Evolutionary conservation across 2,329 filamentous ascomycete species (phyloP), one percentile per base, ranked within the genome.

Genomic region (Stagonosporopsis tanaceti): DNA sequence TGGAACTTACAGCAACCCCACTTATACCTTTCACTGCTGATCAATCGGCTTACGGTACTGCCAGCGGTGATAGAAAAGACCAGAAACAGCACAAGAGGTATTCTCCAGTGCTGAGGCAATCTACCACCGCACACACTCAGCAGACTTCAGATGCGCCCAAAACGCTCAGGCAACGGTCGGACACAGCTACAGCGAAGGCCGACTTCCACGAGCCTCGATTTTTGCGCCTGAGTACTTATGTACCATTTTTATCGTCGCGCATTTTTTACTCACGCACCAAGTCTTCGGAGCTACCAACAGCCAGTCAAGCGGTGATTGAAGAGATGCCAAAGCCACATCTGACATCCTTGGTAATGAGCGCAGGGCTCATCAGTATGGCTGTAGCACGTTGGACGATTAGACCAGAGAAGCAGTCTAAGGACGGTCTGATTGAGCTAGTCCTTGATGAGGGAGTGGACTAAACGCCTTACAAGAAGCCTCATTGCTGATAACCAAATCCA

Each of bases 351-450:
- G 70, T 67, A 1, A 75, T 75, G 73, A 70, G 65, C 12, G 67
- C 71, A 27, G 73, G 72, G 1, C 62, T 74, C n/a, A 57, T 75
- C 7, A 64, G 71, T n/a, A 71, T 75, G 72, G 69, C 69, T 2
- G 61, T 63, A 27, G 64, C 65, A 7, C 64, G 69, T 17, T 70
- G 57, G 62, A 47, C 46, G 6, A 68, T 70, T 20, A 61, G 55
- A 22, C 67, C 62, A 9, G 50, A 61, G 25, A 59, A 34, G 28
- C 47, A 59, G 25, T 28, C 35, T 7, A 40, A 44, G 15, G 60
- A 55, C 15, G 57, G 59, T 8, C 53, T 65, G 59, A 22, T 64
- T 2, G 66, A 69, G 48, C 60, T 69, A 11, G 54, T 55, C 6
- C 59, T 68, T 28, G 61, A 62, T n/a, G 59, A 57, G 28, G 55